Base-by-base conservation (phyloP, 208 protist species). In the Angomonas desouzai region DNA sequence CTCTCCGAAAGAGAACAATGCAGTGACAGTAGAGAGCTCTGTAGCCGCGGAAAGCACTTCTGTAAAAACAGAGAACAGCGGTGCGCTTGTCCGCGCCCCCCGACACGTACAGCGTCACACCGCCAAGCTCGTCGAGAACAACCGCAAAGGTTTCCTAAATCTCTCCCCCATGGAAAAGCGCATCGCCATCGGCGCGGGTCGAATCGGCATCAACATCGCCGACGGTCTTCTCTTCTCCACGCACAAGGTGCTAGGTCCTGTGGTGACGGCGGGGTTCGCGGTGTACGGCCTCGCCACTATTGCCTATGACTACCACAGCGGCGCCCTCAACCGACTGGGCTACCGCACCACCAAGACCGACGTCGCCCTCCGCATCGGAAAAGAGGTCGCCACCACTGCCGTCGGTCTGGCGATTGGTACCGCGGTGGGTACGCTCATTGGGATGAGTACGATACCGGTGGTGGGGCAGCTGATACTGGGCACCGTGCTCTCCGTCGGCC, bases 331-430 rank as follows among this genome's bases (percentile, higher is more conserved):
- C 53, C 23, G 64, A 20, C 70, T 91, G 4, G 81, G 80, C 18
- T 84, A 84, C 61, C 80, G 63, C 29, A 87, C 76, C 6, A 82
- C 66, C 13, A 55, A 70, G 43, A 68, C 70, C 10, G 85, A 87
- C 60, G 70, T 87, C 11, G 78, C 81, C 11, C 70, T 87, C 4
- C 62, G 65, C 53, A 65, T 87, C 62, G 81, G 76, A 6, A 87
- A 86, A 47, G 76, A 83, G 55, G 55, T 87, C 28, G 66, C 68
- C 55, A 83, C 72, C n/a, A 77, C 75, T 48, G 70, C 70, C 40
- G 59, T 81, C 28, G 84, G 84, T 48, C 58, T 87, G 36, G 84
- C 67, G 1, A 79, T 87, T 53, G 85, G 85, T n/a, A 60, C 82
- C 56, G 81, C 67, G 28, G 71, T 87, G 16, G 85, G 81, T 23